Evolutionary conservation across 768 basidiomycete genomes (phyloP).

Genomic region (Stropharia rugosoannulata): DNA sequence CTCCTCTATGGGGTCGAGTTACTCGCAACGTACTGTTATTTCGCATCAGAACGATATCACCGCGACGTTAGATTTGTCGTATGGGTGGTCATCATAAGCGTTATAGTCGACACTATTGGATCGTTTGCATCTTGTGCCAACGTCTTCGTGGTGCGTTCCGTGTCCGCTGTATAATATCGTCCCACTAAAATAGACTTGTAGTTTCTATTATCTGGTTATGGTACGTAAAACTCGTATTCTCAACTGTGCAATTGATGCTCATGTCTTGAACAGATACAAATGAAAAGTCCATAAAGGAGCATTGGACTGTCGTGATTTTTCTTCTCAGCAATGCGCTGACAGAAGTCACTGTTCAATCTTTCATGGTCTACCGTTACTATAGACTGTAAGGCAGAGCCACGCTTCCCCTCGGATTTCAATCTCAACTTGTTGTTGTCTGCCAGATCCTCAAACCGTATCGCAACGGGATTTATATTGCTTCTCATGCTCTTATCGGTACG

Average conservation of each 20-base stretch:
- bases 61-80: conserved; percentile 3
- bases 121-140: conserved; percentile 10
- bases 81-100: neutral
- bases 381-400: neutral
- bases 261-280: too few species aligned
- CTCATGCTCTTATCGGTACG: neutral
- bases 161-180: neutral
- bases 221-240: neutral
- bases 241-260: neutral
- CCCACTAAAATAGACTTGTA: neutral
- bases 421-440: neutral
- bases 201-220: neutral
- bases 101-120: conserved; percentile 10
- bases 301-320: neutral
- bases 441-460: neutral
- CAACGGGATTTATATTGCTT: neutral
- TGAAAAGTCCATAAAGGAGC: neutral
- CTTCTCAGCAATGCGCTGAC: neutral
- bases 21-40: conserved; percentile 6
- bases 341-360: neutral
- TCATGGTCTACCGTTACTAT: neutral
- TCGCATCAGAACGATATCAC: neutral
- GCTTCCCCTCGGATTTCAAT: neutral
- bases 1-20: conserved; percentile 13
- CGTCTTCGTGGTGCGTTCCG: conserved; percentile 7